Percentiles rank a stretch among this genome's conserved stretches.
Conservation (phyloP, 2,329 filamentous ascomycete genomes). For the Chaetothyriales sp. region DNA sequence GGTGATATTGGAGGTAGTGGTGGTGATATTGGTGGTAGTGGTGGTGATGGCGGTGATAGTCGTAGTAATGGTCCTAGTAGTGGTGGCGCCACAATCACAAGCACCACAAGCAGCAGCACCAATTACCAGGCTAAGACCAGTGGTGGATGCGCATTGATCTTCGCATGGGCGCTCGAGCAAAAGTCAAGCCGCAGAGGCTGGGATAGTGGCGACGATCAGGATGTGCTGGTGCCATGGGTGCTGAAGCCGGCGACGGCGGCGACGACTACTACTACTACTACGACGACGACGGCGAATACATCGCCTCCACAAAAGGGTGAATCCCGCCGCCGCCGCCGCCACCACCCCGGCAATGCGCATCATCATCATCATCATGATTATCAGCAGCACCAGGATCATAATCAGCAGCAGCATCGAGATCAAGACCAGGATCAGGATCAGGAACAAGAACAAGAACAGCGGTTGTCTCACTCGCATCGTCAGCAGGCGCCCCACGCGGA, state of each 20-base stretch:
- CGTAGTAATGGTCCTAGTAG: background rate
- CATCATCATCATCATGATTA: background rate
- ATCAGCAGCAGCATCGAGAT: background rate
- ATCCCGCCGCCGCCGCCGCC: background rate
- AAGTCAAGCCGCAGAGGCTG: conserved; percentile 72
- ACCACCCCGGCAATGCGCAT: background rate
- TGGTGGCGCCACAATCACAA: conserved; percentile 9
- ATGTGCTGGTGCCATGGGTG: conserved; percentile 94
- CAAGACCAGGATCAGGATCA: background rate
- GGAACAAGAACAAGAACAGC: too few species aligned
- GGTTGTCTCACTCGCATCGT: background rate
- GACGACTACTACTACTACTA: background rate
- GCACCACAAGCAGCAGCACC: conserved; percentile 7
- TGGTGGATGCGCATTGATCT: conserved; percentile 57
- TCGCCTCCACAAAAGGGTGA: too few species aligned
- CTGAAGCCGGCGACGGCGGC: conserved; percentile 32
- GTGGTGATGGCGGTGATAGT: too few species aligned
- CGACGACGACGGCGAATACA: too few species aligned
- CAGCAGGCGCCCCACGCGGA: too few species aligned
- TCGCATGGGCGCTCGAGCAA: conserved; percentile 95
- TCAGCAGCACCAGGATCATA: background rate
- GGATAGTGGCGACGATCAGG: conserved; percentile 69
- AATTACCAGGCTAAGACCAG: background rate
- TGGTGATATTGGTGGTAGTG: too few species aligned
- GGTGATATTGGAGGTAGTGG: too few species aligned